phyloP scores from a whole-genome alignment of 192 early-diverging fungal species.

The Podila epicladia region DNA sequence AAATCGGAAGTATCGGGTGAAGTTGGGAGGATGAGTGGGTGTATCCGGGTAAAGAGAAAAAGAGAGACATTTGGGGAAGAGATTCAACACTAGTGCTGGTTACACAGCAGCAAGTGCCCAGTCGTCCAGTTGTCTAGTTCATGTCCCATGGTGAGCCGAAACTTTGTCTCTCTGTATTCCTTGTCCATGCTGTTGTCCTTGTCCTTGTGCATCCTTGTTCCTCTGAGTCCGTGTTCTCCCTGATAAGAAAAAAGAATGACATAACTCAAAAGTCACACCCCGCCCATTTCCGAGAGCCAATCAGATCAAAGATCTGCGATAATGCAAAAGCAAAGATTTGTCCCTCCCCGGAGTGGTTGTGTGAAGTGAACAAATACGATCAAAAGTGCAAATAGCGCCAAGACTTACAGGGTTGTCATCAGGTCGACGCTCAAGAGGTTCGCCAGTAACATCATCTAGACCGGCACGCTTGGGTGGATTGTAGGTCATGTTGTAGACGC shows the following conservation, averaged over 20 bases:
- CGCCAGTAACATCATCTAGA: constrained; percentile 93
- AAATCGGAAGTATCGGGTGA: constrained; percentile 1
- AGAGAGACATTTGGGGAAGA: no score
- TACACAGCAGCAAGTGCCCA: no score
- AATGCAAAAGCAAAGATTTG: no score
- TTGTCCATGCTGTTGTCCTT: neutral
- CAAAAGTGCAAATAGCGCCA: neutral
- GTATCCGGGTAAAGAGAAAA: no score
- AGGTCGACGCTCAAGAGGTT: constrained; percentile 84
- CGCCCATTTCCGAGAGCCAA: no score
- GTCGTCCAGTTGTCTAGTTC: neutral
- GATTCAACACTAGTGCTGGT: no score
- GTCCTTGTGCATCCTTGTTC: neutral
- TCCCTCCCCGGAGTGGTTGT: no score
- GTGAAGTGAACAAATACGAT: no score
- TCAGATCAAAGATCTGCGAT: no score
- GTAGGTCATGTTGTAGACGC: constrained; percentile 94
- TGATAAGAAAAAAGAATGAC: constrained; percentile 1
- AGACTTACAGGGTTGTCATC: constrained; percentile 83
- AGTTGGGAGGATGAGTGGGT: neutral
- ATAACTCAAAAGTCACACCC: no score
- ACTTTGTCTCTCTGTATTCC: neutral
- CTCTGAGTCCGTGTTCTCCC: neutral
- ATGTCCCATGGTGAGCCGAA: neutral
- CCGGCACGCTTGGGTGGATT: constrained; percentile 89